These are phyloP conservation scores for Colletotrichum camelliae DNA, from an alignment of 2,329 filamentous ascomycete species.

Conservation along the genomic window DNA sequence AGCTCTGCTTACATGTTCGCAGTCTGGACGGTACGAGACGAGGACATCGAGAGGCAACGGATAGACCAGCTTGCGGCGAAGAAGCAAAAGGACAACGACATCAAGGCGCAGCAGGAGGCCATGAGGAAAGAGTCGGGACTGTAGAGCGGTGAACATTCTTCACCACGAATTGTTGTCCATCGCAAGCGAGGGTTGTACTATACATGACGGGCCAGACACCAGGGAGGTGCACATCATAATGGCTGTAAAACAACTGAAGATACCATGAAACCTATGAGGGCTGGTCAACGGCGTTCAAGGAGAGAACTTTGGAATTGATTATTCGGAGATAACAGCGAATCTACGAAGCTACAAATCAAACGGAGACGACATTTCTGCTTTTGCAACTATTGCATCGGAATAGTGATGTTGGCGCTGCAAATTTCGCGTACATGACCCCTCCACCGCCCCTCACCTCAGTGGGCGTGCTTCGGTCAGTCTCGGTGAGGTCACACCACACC, in stretches of 20 bases:
- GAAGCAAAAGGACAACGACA: constrained; percentile 44
- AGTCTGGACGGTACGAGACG: constrained; percentile 60
- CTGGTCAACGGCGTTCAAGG: constrained; percentile 4
- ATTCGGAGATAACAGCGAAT: background rate
- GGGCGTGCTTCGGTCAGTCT: background rate
- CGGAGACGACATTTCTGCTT: background rate
- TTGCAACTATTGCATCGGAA: background rate
- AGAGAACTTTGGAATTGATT: background rate
- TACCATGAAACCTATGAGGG: constrained; percentile 13
- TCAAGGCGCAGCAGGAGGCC: constrained; percentile 49
- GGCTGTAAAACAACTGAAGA: constrained; percentile 7
- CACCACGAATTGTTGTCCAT: rapidly evolving
- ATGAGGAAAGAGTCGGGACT: constrained; percentile 56
- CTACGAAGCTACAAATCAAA: background rate
- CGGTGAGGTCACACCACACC: background rate
- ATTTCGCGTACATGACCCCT: background rate
- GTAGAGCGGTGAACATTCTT: constrained; percentile 3
- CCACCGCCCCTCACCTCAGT: background rate
- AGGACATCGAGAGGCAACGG: constrained; percentile 49
- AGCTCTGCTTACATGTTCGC: background rate
- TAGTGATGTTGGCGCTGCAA: background rate
- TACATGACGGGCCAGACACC: background rate
- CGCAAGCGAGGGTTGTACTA: background rate
- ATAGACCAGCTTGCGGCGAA: constrained; percentile 39
- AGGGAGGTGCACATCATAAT: background rate